A percentile compares a stretch with the other conserved stretches of the same genome.
These are phyloP conservation scores for Fonsecaea erecta DNA, from an alignment of 2,329 filamentous ascomycete species.

Conservation along the genomic window DNA sequence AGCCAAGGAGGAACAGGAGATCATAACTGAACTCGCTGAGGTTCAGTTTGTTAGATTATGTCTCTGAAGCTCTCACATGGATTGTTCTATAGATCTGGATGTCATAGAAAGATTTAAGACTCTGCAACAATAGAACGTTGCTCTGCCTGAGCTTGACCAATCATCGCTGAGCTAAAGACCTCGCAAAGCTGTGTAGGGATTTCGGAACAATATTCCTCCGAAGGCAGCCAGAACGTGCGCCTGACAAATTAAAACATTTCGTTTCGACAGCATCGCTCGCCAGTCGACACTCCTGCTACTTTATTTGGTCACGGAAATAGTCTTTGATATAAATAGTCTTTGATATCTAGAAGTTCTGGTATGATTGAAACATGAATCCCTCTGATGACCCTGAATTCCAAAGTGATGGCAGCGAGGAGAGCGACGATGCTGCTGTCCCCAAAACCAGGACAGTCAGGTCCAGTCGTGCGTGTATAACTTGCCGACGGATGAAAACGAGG, in stretches of 20 bases:
- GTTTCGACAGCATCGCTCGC: background rate
- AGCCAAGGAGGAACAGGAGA: background rate
- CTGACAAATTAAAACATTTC: background rate
- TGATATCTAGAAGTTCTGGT: background rate
- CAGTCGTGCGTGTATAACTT: slow-evolving; percentile 71
- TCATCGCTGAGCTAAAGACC: background rate
- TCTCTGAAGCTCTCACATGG: background rate
- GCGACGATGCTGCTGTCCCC: slow-evolving; percentile 20
- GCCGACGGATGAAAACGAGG: slow-evolving; percentile 77
- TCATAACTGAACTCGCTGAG: background rate
- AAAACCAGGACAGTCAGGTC: slow-evolving; percentile 24
- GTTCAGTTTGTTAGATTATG: background rate
- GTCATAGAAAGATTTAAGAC: background rate
- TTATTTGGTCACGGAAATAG: background rate
- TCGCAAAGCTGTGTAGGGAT: background rate
- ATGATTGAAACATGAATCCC: background rate
- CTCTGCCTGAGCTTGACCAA: slow-evolving; percentile 1
- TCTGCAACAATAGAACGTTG: background rate
- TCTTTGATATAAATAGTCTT: no score
- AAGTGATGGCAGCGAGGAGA: slow-evolving; percentile 30
- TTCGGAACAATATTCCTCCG: slow-evolving; percentile 4
- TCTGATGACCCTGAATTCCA: slow-evolving; percentile 20
- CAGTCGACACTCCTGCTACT: background rate
- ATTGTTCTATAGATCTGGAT: background rate
- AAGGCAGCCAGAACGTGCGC: slow-evolving; percentile 5